A percentile compares a stretch with the other conserved stretches of the same genome.
Evolutionary conservation across 2,329 filamentous ascomycete species (phyloP).

Genomic region (Colletotrichum sp.): DNA sequence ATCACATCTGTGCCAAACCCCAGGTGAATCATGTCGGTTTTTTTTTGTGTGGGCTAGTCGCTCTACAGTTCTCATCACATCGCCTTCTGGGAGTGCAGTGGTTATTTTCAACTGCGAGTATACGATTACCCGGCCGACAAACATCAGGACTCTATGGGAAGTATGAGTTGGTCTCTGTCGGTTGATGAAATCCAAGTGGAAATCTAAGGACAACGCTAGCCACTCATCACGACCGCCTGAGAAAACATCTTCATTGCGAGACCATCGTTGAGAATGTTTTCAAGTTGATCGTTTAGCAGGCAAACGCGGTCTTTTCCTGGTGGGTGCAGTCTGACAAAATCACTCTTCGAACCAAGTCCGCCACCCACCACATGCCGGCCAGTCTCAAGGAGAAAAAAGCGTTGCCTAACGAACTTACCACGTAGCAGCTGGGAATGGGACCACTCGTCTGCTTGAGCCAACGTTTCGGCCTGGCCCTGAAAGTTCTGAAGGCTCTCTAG

Average conservation of each 20-base stretch:
- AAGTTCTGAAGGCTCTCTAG: background rate
- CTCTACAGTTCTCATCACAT: background rate
- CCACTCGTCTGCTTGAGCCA: background rate
- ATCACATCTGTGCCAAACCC: background rate
- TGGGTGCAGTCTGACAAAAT: background rate
- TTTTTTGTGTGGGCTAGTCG: background rate
- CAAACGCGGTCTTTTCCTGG: background rate
- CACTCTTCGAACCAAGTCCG: background rate
- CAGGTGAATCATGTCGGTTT: background rate
- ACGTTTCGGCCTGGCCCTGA: background rate
- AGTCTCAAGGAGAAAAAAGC: background rate
- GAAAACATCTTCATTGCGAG: background rate
- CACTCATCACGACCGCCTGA: background rate
- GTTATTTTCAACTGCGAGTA: background rate
- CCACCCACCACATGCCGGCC: background rate
- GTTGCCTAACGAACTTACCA: background rate
- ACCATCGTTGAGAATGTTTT: background rate
- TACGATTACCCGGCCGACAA: background rate
- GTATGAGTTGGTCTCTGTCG: background rate
- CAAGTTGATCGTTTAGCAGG: background rate
- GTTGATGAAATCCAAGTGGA: background rate
- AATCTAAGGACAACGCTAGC: background rate
- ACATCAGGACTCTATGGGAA: background rate
- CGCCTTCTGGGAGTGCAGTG: background rate
- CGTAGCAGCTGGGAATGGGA: background rate